Evolutionary conservation across 2,329 filamentous ascomycete genomes (phyloP).

Genomic region (Ceratocystis destructans): DNA sequence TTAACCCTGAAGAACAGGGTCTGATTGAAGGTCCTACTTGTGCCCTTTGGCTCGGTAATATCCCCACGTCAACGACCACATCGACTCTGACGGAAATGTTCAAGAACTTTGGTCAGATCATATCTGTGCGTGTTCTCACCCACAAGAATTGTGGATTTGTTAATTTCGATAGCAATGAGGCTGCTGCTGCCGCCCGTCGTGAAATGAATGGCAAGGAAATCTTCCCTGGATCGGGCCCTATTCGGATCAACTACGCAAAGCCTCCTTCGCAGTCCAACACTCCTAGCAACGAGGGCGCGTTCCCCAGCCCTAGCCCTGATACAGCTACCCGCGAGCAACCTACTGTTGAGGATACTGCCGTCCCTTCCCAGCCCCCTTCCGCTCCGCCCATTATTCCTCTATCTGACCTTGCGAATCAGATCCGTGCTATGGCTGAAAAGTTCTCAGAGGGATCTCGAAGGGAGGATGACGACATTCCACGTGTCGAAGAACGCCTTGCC

Average conservation of each 20-base stretch:
- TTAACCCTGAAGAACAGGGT: slow-evolving; percentile 62
- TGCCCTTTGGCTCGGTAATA: slow-evolving; percentile 92
- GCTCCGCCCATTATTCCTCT: slow-evolving; percentile 47
- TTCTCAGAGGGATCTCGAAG: slow-evolving; percentile 59
- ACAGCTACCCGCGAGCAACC: slow-evolving; percentile 46
- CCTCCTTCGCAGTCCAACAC: slow-evolving; percentile 82
- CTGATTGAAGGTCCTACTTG: slow-evolving; percentile 73
- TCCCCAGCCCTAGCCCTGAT: slow-evolving; percentile 82
- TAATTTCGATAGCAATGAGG: slow-evolving; percentile 87
- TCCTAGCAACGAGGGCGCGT: slow-evolving; percentile 74
- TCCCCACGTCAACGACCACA: slow-evolving; percentile 90
- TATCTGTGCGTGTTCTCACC: slow-evolving; percentile 83
- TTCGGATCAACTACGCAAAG: slow-evolving; percentile 95
- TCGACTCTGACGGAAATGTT: slow-evolving; percentile 94
- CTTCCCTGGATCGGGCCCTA: slow-evolving; percentile 87
- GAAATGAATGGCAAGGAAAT: slow-evolving; percentile 94
- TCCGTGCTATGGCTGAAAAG: slow-evolving; percentile 72
- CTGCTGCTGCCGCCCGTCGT: slow-evolving; percentile 75
- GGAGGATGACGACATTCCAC: slow-evolving; percentile 62
- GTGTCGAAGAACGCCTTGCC: slow-evolving; percentile 45
- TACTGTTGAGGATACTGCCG: slow-evolving; percentile 12
- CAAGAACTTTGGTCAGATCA: slow-evolving; percentile 77
- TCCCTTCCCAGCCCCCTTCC: slow-evolving; percentile 31
- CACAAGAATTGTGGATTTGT: slow-evolving; percentile 99
- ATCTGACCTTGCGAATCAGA: slow-evolving; percentile 65